Conservation (phyloP, 108 stramenopile genomes). For the Nitzschia putrida region DNA sequence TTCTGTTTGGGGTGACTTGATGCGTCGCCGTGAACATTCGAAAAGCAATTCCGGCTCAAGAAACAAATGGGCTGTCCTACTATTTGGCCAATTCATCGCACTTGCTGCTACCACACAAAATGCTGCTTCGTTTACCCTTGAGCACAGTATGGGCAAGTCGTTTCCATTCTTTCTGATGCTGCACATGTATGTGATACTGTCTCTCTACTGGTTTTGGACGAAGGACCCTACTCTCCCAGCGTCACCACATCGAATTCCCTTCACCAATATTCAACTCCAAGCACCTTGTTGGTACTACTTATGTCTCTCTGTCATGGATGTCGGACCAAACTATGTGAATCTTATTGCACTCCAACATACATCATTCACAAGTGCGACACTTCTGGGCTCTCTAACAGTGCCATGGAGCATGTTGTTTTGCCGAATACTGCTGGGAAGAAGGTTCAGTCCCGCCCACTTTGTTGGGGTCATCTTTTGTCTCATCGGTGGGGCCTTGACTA, state of each 20-base stretch:
- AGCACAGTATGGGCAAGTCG: conserved; percentile 34
- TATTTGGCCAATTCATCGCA: conserved; percentile 64
- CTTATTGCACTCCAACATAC: conserved; percentile 77
- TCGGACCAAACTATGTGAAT: conserved; percentile 71
- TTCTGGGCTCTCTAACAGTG: conserved; percentile 85
- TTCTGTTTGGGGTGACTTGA: conserved; percentile 2
- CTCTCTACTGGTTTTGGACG: conserved; percentile 32
- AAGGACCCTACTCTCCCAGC: neutral
- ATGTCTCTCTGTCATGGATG: conserved; percentile 65
- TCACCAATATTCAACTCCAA: conserved; percentile 27
- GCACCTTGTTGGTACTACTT: conserved; percentile 57
- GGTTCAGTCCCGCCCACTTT: conserved; percentile 40
- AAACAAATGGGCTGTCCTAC: conserved; percentile 24
- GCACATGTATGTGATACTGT: conserved; percentile 32
- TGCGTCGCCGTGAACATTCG: neutral
- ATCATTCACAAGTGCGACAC: conserved; percentile 73
- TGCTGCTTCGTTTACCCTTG: conserved; percentile 61
- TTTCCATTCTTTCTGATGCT: conserved; percentile 46
- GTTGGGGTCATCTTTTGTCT: conserved; percentile 53
- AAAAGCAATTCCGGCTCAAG: neutral
- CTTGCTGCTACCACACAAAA: conserved; percentile 60
- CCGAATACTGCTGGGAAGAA: conserved; percentile 47
- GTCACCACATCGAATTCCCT: conserved; percentile 31
- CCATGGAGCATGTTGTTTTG: conserved; percentile 86
- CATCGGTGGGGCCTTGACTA: conserved; percentile 43